Evolutionary conservation across 2,329 filamentous ascomycete species (phyloP).

Genomic region (Trichoderma arundinaceum): DNA sequence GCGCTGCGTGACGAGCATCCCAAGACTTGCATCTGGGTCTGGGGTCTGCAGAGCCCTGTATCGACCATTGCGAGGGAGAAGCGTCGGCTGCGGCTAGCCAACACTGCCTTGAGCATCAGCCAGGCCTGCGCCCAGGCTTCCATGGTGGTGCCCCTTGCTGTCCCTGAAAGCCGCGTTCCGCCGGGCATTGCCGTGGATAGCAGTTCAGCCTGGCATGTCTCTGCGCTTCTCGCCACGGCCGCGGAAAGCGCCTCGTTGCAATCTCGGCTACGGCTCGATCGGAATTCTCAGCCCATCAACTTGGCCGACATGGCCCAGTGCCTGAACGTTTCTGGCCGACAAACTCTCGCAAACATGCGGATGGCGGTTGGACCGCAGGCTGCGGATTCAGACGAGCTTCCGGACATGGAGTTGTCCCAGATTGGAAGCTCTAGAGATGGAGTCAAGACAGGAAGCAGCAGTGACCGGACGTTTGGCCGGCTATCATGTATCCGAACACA

Average conservation of each 20-base stretch:
- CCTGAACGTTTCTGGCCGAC: conserved; percentile 77
- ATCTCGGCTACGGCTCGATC: conserved; percentile 65
- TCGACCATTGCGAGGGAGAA: conserved; percentile 60
- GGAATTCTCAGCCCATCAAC: conserved; percentile 50
- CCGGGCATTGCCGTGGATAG: conserved; percentile 64
- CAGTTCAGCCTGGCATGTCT: conserved; percentile 77
- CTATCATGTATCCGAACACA: conserved; percentile 38
- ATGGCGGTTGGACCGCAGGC: conserved; percentile 60
- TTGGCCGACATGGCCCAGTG: conserved; percentile 68
- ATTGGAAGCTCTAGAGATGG: conserved; percentile 34
- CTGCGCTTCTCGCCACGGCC: conserved; percentile 75
- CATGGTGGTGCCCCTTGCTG: conserved; percentile 75
- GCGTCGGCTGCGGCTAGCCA: conserved; percentile 65
- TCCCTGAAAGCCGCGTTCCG: conserved; percentile 64
- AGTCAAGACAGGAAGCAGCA: not conserved
- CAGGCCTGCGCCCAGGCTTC: conserved; percentile 74
- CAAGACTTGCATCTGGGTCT: conserved; percentile 85
- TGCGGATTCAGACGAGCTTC: conserved; percentile 40
- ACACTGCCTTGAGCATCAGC: conserved; percentile 74
- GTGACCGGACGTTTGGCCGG: conserved; percentile 41
- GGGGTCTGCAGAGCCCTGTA: conserved; percentile 73
- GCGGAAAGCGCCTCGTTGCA: conserved; percentile 81
- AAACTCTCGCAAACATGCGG: conserved; percentile 76
- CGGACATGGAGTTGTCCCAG: conserved; percentile 44
- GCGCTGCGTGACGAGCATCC: conserved; percentile 87